phyloP scores from a whole-genome alignment of 2,329 filamentous ascomycete species.

The Lecanoromycetidae sp. region DNA sequence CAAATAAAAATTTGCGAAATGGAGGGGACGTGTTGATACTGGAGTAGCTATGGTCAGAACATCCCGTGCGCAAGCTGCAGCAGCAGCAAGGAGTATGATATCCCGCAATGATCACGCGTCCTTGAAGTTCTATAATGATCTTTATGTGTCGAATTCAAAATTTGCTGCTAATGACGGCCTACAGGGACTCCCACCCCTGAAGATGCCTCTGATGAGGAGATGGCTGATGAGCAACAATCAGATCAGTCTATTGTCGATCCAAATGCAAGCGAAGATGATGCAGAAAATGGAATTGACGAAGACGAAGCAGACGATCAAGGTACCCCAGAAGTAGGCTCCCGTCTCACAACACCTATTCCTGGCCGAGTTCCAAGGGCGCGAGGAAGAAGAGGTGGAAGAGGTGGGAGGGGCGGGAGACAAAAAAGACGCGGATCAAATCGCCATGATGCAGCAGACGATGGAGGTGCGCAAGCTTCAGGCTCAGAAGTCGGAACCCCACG shows the following conservation, averaged over 20 bases:
- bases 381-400: conserved; percentile 65
- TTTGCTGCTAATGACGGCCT: neutral
- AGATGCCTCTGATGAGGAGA: conserved; percentile 36
- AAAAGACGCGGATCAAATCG: conserved; percentile 74
- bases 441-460: conserved; percentile 51
- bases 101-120: neutral
- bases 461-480: conserved; percentile 30
- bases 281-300: conserved; percentile 25
- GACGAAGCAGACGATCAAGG: conserved; percentile 29
- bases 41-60: conserved; percentile 11
- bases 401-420: conserved; percentile 66
- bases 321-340: conserved; percentile 34
- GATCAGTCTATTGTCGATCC: conserved; percentile 25
- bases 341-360: conserved; percentile 36
- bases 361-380: conserved; percentile 47
- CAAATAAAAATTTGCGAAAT: too few species aligned
- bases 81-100: conserved; percentile 10
- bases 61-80: conserved; percentile 13
- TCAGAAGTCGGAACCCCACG: conserved; percentile 43
- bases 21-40: too few species aligned
- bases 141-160: neutral
- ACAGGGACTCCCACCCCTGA: conserved; percentile 32
- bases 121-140: too few species aligned
- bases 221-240: conserved; percentile 28
- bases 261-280: conserved; percentile 24